A percentile compares a stretch with the other conserved stretches of the same genome.
These are phyloP conservation scores for Ceratocystis papillata DNA, from an alignment of 2,329 filamentous ascomycete genomes.

Conservation along the genomic window DNA sequence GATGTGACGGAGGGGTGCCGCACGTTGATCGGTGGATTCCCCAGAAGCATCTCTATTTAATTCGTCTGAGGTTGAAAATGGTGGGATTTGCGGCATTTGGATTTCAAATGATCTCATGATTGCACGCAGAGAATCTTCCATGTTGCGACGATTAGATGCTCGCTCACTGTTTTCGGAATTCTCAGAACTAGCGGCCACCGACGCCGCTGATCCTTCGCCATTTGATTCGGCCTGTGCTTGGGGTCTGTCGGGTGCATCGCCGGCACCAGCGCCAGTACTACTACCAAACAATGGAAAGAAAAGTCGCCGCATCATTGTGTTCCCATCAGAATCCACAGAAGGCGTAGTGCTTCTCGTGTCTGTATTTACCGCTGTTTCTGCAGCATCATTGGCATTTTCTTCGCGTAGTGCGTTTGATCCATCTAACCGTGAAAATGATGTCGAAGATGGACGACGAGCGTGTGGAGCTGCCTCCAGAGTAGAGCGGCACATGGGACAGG, in stretches of 20 bases:
- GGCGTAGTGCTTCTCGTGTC: background rate
- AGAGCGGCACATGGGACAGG: conserved; percentile 71
- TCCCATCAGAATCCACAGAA: background rate
- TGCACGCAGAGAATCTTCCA: background rate
- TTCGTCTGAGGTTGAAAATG: background rate
- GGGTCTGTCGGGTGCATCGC: background rate
- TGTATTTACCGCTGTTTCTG: background rate
- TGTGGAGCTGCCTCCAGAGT: conserved; percentile 36
- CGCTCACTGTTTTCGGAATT: background rate
- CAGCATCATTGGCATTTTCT: too few species aligned
- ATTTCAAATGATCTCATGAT: background rate
- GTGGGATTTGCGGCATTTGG: background rate
- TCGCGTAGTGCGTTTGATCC: background rate
- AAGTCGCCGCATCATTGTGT: background rate
- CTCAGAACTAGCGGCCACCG: background rate
- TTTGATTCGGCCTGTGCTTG: background rate
- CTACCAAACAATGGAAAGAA: background rate
- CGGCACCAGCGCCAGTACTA: background rate
- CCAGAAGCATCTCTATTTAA: background rate
- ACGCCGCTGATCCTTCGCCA: background rate
- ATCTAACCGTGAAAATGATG: background rate
- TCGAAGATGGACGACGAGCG: background rate
- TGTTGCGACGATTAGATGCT: background rate
- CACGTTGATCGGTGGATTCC: background rate
- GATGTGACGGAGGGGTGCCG: background rate